Percentiles rank a stretch among this genome's conserved stretches.
These are phyloP conservation scores for Collybiopsis luxurians DNA, from an alignment of 768 basidiomycete species.

Conservation along the genomic window DNA sequence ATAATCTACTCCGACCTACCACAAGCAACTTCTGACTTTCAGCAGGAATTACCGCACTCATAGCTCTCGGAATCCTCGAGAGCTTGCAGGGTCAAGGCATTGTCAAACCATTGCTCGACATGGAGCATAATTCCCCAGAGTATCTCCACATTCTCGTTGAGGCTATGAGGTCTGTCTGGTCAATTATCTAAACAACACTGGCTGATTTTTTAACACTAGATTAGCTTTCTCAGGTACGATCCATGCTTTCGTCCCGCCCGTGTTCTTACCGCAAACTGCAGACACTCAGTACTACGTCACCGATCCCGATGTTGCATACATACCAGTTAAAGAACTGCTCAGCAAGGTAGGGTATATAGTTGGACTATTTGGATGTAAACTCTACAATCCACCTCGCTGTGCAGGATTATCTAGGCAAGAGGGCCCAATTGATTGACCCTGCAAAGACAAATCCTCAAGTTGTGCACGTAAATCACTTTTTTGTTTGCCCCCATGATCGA, in stretches of 20 bases:
- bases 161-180: slow-evolving; percentile 56
- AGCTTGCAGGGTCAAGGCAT: slow-evolving; percentile 74
- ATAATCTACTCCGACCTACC: neutral
- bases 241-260: neutral
- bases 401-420: slow-evolving; percentile 78
- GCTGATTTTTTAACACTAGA: slow-evolving; percentile 26
- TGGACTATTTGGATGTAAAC: neutral
- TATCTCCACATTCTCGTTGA: slow-evolving; percentile 90
- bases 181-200: neutral
- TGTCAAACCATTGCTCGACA: slow-evolving; percentile 63
- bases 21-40: neutral
- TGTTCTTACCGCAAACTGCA: slow-evolving; percentile 21
- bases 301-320: slow-evolving; percentile 75
- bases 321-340: slow-evolving; percentile 80
- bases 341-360: slow-evolving; percentile 58
- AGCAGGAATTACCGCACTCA: slow-evolving; percentile 81
- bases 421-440: slow-evolving; percentile 80
- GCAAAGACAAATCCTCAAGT: slow-evolving; percentile 61
- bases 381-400: no score
- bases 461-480: slow-evolving; percentile 48
- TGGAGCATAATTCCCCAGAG: slow-evolving; percentile 88
- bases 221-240: slow-evolving; percentile 71
- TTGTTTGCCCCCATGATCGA: slow-evolving; percentile 2
- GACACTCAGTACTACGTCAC: slow-evolving; percentile 91
- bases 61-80: slow-evolving; percentile 93